These are phyloP conservation scores for Pinus albicaulis DNA, from an alignment of 75 land plant species.

Conservation along the genomic window DNA sequence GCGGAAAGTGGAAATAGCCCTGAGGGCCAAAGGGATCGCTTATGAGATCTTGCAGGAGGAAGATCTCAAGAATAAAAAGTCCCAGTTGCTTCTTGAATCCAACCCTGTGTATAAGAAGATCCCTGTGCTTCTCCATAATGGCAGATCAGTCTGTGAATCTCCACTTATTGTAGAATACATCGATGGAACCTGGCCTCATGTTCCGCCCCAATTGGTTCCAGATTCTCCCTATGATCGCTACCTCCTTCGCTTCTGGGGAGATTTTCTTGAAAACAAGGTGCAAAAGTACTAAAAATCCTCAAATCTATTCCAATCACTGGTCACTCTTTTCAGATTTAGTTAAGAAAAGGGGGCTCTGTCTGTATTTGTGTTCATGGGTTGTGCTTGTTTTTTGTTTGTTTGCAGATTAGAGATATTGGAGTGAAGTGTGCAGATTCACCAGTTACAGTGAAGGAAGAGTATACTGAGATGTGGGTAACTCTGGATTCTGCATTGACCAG, in stretches of 20 bases:
- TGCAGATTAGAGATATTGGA: conserved; percentile 5
- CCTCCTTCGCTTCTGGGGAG: conserved; percentile 53
- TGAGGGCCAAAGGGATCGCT: conserved; percentile 43
- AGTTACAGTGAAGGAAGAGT: background rate
- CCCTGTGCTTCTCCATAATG: conserved; percentile 35
- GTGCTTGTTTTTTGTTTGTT: background rate
- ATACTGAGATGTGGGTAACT: background rate
- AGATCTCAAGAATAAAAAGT: conserved; percentile 38
- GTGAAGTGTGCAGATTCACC: background rate
- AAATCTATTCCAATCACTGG: too few relatives aligned
- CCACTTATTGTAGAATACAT: conserved; percentile 36
- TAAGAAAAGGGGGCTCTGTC: too few relatives aligned
- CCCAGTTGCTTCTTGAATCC: conserved; percentile 28
- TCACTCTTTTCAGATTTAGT: too few relatives aligned
- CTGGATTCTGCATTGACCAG: background rate
- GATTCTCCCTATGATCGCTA: conserved; percentile 41
- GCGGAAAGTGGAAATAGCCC: conserved; percentile 34
- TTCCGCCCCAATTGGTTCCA: conserved; percentile 28
- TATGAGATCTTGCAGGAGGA: conserved; percentile 26
- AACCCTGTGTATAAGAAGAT: conserved; percentile 60
- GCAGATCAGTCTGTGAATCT: conserved; percentile 28
- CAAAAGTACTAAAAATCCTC: too few relatives aligned
- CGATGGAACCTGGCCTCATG: conserved; percentile 30
- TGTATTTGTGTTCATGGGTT: background rate
- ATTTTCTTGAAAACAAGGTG: conserved; percentile 10